Evolutionary conservation across 192 early-diverging fungal genomes (phyloP).

Genomic region (Paraglomus occultum): DNA sequence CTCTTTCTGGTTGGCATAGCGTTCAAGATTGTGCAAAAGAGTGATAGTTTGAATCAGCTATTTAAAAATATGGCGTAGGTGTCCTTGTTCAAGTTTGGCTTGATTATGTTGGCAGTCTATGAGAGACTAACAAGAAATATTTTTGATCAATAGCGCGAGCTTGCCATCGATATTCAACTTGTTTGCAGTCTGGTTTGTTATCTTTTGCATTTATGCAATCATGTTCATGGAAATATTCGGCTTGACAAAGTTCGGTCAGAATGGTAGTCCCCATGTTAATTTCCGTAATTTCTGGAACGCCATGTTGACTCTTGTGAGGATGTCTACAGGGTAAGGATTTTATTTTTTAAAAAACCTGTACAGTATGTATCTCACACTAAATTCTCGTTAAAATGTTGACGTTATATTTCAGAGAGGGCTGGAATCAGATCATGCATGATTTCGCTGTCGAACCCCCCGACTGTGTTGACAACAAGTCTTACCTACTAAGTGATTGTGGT

Average conservation of each 20-base stretch:
- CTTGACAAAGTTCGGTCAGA: slow-evolving; percentile 50
- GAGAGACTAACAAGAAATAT: not conserved
- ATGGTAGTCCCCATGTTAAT: slow-evolving; percentile 49
- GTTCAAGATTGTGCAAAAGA: slow-evolving; percentile 57
- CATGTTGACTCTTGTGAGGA: slow-evolving; percentile 49
- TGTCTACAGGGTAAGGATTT: slow-evolving; percentile 53
- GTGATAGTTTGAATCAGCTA: slow-evolving; percentile 56
- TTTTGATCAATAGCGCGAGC: slow-evolving; percentile 35
- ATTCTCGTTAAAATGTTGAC: no score
- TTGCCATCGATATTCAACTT: slow-evolving; percentile 50
- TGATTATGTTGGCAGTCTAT: not conserved
- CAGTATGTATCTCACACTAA: not conserved
- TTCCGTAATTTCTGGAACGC: slow-evolving; percentile 47
- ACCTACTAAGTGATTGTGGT: slow-evolving; percentile 56
- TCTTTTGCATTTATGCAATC: slow-evolving; percentile 53
- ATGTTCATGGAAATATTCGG: slow-evolving; percentile 67
- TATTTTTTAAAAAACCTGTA: slow-evolving; percentile 2
- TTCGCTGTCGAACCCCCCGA: slow-evolving; percentile 51
- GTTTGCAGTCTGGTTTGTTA: slow-evolving; percentile 59
- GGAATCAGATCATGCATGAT: slow-evolving; percentile 64
- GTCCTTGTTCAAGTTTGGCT: not conserved
- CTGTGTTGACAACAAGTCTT: slow-evolving; percentile 45
- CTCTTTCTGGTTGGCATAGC: slow-evolving; percentile 53
- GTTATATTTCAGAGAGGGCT: slow-evolving; percentile 47
- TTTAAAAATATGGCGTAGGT: slow-evolving; percentile 62